phyloP scores from a whole-genome alignment of 495 filamentous ascomycete genomes.

The Talaromyces ruber region DNA sequence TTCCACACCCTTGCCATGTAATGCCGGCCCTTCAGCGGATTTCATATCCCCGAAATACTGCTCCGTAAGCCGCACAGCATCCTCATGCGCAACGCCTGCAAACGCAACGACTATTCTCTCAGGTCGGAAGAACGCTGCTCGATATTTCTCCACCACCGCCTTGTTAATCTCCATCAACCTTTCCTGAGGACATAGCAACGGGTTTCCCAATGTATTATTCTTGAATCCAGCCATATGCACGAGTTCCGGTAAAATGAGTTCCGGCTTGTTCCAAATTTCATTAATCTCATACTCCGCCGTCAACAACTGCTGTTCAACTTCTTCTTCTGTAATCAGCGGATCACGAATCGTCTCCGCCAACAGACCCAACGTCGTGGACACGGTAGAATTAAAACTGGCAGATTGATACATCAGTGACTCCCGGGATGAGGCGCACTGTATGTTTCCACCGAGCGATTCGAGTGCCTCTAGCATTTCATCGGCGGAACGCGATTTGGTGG shows the following conservation, averaged over 20 bases:
- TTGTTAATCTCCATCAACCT: conserved; percentile 69
- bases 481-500: conserved; percentile 60
- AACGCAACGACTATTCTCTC: conserved; percentile 92
- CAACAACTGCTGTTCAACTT: conserved; percentile 76
- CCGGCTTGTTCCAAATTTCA: conserved; percentile 97
- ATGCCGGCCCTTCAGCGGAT: conserved; percentile 36
- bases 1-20: conserved; percentile 49
- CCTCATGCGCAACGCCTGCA: conserved; percentile 76
- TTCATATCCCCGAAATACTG: conserved; percentile 90
- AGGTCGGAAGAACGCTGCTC: conserved; percentile 75
- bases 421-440: conserved; percentile 90
- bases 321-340: conserved; percentile 80
- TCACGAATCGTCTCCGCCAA: conserved; percentile 92
- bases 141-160: conserved; percentile 65
- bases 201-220: conserved; percentile 92
- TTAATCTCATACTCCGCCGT: conserved; percentile 92
- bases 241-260: conserved; percentile 90
- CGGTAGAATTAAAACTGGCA: conserved; percentile 92
- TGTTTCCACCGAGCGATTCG: conserved; percentile 84
- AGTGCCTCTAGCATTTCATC: conserved; percentile 83
- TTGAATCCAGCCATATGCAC: conserved; percentile 92
- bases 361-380: conserved; percentile 72
- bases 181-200: conserved; percentile 83
- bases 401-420: conserved; percentile 99
- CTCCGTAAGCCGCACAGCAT: conserved; percentile 72